Conservation (phyloP, 2,329 filamentous ascomycete species). For the Colletotrichum karsti region DNA sequence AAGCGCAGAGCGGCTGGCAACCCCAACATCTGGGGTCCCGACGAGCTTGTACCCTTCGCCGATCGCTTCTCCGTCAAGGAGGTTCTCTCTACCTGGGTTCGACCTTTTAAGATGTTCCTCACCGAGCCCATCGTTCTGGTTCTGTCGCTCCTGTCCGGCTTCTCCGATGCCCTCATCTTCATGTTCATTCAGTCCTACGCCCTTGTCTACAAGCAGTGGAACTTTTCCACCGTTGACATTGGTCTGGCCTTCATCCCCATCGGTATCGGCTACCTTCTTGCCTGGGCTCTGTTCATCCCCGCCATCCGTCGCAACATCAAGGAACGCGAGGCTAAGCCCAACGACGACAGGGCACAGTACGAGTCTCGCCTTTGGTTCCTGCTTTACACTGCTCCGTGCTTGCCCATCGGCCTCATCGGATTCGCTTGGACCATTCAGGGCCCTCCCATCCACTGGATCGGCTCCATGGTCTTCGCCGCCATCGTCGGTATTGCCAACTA, state of each 20-base stretch:
- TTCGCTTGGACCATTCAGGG: conserved; percentile 76
- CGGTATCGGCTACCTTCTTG: conserved; percentile 71
- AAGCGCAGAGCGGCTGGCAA: conserved; percentile 70
- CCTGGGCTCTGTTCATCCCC: conserved; percentile 67
- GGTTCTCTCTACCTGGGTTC: conserved; percentile 63
- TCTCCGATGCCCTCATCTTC: conserved; percentile 80
- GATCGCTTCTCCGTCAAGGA: conserved; percentile 68
- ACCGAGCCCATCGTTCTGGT: conserved; percentile 79
- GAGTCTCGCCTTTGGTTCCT: conserved; percentile 74
- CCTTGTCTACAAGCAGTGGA: conserved; percentile 74
- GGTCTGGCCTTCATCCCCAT: conserved; percentile 73
- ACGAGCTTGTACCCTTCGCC: conserved; percentile 71
- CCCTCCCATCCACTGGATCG: conserved; percentile 73
- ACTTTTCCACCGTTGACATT: conserved; percentile 63
- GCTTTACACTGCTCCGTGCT: conserved; percentile 66
- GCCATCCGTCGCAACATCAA: conserved; percentile 63
- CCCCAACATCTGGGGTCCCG: conserved; percentile 74
- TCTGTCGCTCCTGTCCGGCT: conserved; percentile 75
- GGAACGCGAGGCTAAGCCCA: conserved; percentile 57
- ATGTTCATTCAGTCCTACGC: conserved; percentile 79
- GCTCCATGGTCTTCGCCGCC: conserved; percentile 69
- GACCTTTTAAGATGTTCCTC: conserved; percentile 77
- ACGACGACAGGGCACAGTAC: conserved; percentile 70
- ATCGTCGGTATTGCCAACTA: conserved; percentile 80
- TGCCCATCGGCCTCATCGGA: conserved; percentile 74